Conservation (phyloP, 139 green algal species). For the Trebouxia sp. region DNA sequence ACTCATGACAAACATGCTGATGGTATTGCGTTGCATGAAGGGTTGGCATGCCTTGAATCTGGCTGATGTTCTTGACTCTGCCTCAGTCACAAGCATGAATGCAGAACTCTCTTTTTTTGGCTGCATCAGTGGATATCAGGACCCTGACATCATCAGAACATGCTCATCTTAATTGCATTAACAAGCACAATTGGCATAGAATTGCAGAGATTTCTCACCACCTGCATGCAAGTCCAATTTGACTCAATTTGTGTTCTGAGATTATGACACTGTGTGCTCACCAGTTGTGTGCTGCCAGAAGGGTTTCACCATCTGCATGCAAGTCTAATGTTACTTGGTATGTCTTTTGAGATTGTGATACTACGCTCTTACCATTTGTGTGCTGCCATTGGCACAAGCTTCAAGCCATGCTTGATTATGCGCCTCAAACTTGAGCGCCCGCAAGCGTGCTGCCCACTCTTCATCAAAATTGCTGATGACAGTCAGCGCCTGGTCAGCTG, state of each 20-base stretch:
- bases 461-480: constrained; percentile 46
- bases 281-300: neutral
- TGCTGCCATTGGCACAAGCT: constrained; percentile 23
- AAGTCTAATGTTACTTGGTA: neutral
- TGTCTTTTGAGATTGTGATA: neutral
- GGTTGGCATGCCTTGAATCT: no score
- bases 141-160: no score
- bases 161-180: no score
- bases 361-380: neutral
- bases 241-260: neutral
- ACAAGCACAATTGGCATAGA: no score
- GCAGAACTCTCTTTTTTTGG: no score
- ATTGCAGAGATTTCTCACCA: neutral
- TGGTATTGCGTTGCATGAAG: no score
- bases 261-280: neutral
- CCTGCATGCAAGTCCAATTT: neutral
- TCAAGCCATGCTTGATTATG: constrained; percentile 86
- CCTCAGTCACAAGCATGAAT: no score
- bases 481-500: constrained; percentile 48
- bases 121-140: no score
- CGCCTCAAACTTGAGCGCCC: constrained; percentile 80
- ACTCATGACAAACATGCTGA: no score
- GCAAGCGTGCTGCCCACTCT: constrained; percentile 70
- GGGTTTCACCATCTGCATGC: neutral
- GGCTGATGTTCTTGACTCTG: no score